These are phyloP conservation scores for Cercospora citrullina DNA, from an alignment of 2,329 filamentous ascomycete species.

Conservation along the genomic window DNA sequence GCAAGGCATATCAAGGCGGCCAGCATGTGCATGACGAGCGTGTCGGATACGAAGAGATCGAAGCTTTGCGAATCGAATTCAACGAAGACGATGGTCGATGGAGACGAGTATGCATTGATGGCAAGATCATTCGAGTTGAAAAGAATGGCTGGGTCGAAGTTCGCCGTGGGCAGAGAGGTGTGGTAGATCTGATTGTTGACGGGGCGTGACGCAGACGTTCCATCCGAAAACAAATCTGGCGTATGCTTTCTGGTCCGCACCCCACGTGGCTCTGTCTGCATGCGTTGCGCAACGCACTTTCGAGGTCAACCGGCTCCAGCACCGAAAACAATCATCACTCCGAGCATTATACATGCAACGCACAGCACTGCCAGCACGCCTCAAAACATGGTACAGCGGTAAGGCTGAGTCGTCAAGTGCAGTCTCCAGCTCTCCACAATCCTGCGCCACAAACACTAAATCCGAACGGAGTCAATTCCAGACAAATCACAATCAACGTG, in stretches of 20 bases:
- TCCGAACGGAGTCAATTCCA: background rate
- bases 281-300: background rate
- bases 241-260: background rate
- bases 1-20: conserved; percentile 57
- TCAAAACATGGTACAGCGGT: conserved; percentile 2
- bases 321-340: background rate
- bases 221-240: background rate
- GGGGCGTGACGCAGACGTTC: background rate
- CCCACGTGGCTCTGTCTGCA: background rate
- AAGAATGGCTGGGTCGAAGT: conserved; percentile 71
- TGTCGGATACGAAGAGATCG: conserved; percentile 71
- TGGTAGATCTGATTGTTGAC: conserved; percentile 39
- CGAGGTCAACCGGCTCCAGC: background rate
- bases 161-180: conserved; percentile 46
- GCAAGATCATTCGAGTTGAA: conserved; percentile 76
- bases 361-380: conserved; percentile 7
- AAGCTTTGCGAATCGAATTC: conserved; percentile 66
- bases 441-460: conserved; percentile 4
- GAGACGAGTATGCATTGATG: conserved; percentile 89
- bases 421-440: conserved; percentile 2
- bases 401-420: conserved; percentile 14
- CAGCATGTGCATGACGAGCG: conserved; percentile 54
- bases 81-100: conserved; percentile 69
- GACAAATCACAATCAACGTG: conserved; percentile 9
- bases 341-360: background rate